Evolutionary conservation across 106 monocot genomes (phyloP).

Genomic region (Platanthera zijinensis): DNA sequence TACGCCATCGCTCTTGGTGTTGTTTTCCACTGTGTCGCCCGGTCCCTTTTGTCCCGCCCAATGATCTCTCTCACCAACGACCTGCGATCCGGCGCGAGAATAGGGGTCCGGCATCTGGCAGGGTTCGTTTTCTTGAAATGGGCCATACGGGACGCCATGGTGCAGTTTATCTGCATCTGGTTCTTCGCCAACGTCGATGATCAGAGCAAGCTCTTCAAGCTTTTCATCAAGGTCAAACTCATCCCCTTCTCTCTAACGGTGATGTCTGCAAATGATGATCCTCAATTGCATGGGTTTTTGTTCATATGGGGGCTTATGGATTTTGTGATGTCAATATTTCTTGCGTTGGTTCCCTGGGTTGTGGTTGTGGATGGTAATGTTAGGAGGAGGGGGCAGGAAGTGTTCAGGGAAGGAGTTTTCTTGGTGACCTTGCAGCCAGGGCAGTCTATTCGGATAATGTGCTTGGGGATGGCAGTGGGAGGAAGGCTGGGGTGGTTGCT

Average conservation of each 20-base stretch:
- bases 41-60: conserved; percentile 12
- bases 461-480: conserved; percentile 41
- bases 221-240: conserved; percentile 49
- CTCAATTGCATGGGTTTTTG: conserved; percentile 30
- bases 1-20: conserved; percentile 50
- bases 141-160: conserved; percentile 44
- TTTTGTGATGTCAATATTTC: conserved; percentile 22
- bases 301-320: conserved; percentile 53
- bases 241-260: conserved; percentile 58
- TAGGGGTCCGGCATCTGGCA: conserved; percentile 33
- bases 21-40: conserved; percentile 34
- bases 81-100: conserved; percentile 21
- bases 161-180: conserved; percentile 50
- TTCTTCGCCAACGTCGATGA: conserved; percentile 53
- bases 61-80: conserved; percentile 6
- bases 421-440: conserved; percentile 27
- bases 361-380: conserved; percentile 30
- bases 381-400: conserved; percentile 33
- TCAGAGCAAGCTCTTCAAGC: conserved; percentile 44
- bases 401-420: conserved; percentile 44
- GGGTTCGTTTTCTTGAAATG: conserved; percentile 55
- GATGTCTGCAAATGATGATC: conserved; percentile 13
- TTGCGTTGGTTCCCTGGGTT: conserved; percentile 53
- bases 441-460: conserved; percentile 36
- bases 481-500: conserved; percentile 36